Base-by-base conservation (phyloP, 1,284 basidiomycete species). In the Rhodotorula sp. region DNA sequence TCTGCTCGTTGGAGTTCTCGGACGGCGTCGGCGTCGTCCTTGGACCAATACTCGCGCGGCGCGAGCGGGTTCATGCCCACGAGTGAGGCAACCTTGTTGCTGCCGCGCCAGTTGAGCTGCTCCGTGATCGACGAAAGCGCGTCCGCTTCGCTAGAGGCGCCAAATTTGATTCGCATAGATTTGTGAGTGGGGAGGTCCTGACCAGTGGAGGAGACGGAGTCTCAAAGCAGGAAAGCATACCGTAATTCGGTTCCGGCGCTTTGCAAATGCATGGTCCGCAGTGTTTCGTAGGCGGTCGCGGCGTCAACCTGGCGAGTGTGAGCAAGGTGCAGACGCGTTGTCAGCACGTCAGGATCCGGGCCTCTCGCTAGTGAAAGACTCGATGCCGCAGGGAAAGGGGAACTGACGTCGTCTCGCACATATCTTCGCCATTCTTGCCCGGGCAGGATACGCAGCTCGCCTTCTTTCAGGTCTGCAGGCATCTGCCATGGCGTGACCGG, bases 81-180 rank as follows among this genome's bases (percentile, higher is more conserved):
- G 20, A 91, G 83, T 57, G 87, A 83, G n/a, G 84, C 85, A 73
- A 90, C 87, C 20, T 85, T 85, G 63, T 85, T 85, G 57, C 83
- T 82, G 46, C 84, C 86, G 31, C 85, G 82, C 82, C 85, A 85
- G 76, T 87, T 87, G 58, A 91, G 82, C 60, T 85, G 84, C 6
- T 81, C 79, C 46, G 83, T 84, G 54, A 87, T 51, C 6, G 26
- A 21, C 16, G 66, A 48, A 8, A 76, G 58, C 3, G 47, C 49
- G 51, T 65, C 72, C 23, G 69, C 63, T 29, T 72, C 75, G 8
- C 74, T 76, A 60, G 39, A 43, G 39, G 39, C 39, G 39, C 15
- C n/a, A 26, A 26, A 26, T 10, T 12, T 21, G 54, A n/a, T 16
- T 12, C 26, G 26, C 10, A 6, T 20, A 29, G 20, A 51, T 51